Evolutionary conservation across 2,329 filamentous ascomycete species (phyloP).

Genomic region (Trichophyton simii): DNA sequence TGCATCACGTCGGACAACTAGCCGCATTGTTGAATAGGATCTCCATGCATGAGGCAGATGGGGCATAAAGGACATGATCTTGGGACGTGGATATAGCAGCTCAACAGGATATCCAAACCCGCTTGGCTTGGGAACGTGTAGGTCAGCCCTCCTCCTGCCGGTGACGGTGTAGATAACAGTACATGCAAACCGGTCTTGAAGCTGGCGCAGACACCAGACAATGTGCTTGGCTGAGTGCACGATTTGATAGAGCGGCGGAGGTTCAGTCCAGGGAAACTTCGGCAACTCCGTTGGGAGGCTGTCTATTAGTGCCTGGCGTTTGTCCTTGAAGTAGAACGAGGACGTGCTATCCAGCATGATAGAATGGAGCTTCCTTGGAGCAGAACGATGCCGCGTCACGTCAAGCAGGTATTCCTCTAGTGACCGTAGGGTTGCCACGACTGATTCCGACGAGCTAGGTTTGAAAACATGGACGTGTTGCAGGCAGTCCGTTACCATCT

Average conservation of each 20-base stretch:
- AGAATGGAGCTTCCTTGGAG: conserved; percentile 35
- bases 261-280: background rate
- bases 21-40: conserved; percentile 25
- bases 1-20: conserved; percentile 25
- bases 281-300: conserved; percentile 11
- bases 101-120: background rate
- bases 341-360: conserved; percentile 45
- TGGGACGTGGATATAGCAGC: background rate
- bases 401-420: conserved; percentile 42
- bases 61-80: conserved; percentile 20
- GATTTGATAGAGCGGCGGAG: background rate
- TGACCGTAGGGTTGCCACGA: conserved; percentile 38
- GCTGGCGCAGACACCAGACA: conserved; percentile 18
- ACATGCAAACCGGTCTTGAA: conserved; percentile 30
- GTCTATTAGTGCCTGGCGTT: conserved; percentile 31
- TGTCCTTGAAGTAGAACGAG: conserved; percentile 44
- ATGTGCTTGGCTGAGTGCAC: conserved; percentile 9
- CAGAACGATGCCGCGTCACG: conserved; percentile 33
- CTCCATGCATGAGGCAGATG: conserved; percentile 30
- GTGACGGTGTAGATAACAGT: conserved; percentile 27
- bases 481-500: conserved; percentile 30
- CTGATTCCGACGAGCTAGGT: conserved; percentile 39
- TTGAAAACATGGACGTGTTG: conserved; percentile 48
- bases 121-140: conserved; percentile 8
- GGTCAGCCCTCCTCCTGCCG: conserved; percentile 13